A percentile compares a stretch with the other conserved stretches of the same genome.
phyloP scores from a whole-genome alignment of 495 filamentous ascomycete species.

The Xylaria grammica region DNA sequence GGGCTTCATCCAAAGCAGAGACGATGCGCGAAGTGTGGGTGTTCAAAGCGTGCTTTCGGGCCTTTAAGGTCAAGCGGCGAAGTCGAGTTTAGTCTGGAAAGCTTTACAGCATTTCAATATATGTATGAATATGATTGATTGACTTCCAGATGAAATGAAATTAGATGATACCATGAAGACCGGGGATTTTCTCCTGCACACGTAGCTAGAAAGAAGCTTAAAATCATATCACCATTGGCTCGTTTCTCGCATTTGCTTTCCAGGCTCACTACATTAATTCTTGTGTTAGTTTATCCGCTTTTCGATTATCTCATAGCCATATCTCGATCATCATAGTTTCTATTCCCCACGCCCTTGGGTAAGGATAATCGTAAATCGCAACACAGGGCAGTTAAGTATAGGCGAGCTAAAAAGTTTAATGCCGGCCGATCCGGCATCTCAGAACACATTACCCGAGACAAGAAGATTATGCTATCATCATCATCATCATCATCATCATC shows the following conservation, averaged over 20 bases:
- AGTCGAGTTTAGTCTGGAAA: background rate
- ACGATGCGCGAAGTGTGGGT: slow-evolving; percentile 79
- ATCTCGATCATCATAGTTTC: no score
- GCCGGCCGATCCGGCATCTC: background rate
- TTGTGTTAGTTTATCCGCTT: no score
- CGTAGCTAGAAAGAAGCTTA: no score
- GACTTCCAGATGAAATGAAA: background rate
- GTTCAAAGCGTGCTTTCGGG: slow-evolving; percentile 77
- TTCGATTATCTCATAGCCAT: no score
- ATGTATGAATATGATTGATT: slow-evolving; percentile 6
- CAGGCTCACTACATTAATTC: no score
- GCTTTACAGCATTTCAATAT: no score
- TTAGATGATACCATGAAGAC: slow-evolving; percentile 14
- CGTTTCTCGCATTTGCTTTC: no score
- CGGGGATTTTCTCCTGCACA: background rate
- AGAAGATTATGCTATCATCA: no score
- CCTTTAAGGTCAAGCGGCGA: slow-evolving; percentile 34
- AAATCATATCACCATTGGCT: no score
- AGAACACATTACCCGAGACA: background rate
- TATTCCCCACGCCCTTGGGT: no score
- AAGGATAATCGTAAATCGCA: no score
- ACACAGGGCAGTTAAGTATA: background rate
- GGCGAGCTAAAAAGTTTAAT: background rate
- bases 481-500: background rate
- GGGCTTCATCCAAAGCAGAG: slow-evolving; percentile 78